Base-by-base conservation (phyloP, 1,284 basidiomycete species). In the Porodaedalea pini region DNA sequence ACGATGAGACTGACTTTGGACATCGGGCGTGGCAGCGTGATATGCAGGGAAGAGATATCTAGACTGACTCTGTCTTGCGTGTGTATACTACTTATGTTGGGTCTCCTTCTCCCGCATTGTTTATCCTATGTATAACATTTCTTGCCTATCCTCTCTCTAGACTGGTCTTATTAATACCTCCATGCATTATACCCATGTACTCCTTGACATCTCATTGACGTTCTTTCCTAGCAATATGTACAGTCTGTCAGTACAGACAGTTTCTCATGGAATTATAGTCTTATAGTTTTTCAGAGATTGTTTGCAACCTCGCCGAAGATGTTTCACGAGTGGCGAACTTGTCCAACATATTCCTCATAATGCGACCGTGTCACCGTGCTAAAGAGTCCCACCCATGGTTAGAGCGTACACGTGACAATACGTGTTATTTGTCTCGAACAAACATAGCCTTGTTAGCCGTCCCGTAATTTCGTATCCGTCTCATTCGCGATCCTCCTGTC, bases 171-270 rank as follows among this genome's bases (percentile, higher is more conserved):
- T 29, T 34, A 45, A 44, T 54, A 21, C 27, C 37, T 32, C 11
- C 31, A 44, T 54, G 51, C 44, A 54, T 44, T 41, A 44, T 54
- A 54, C 29, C 27, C 27, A 21, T 54, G 40, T 44, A 54, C n/a
- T 45, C 44, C 23, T 7, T 45, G 7, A 45, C 29, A 27, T 27
- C 23, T n/a, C n/a, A n/a, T n/a, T n/a, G 44, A n/a, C 23, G 4
- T 36, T 7, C 34, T 7, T 36, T 36, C 34, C 34, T 36, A 7
- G 7, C 34, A 36, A 7, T 7, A 36, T 15, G 15, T 25, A 11
- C 44, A 45, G 5, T 8, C 15, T 10, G 10, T 25, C 44, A 7
- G 23, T 27, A 45, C 23, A 27, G n/a, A n/a, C n/a, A n/a, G n/a
- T n/a, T n/a, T n/a, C n/a, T n/a, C n/a, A n/a, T n/a, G n/a, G n/a